Evolutionary conservation across 2,329 filamentous ascomycete species (phyloP), one percentile per base, ranked within the genome.

Genomic region (Fusarium coffeatum): DNA sequence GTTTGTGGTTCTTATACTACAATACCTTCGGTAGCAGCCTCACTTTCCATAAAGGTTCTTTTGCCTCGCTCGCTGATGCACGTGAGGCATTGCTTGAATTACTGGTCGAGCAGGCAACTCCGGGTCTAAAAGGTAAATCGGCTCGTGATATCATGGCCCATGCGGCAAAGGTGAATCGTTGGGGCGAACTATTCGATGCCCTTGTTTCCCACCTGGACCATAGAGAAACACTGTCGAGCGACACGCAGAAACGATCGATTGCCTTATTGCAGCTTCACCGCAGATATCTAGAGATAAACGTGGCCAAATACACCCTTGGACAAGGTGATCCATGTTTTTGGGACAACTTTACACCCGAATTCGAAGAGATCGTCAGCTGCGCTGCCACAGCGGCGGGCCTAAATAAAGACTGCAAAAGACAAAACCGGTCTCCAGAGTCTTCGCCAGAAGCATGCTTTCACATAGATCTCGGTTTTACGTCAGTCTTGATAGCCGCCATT

Each of bases 301-400:
- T 67, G 1, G 41, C 66, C 2, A 67, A 69, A 6, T 70, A 67
- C 8, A 3, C 45, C 1, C 20, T 54, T 1, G 67, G 67, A 1
- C 62, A 67, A 32, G 66, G 66, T 0, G 42, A 69, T 10, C 66
- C 66, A 2, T 69, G 56, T 5, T 70, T 69, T n/a, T 69, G 67
- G 66, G 67, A 69, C 4, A 46, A 28, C 1, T 70, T 66, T 12
- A 70, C 53, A 0, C 4, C 30, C 0, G 53, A 70, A 6, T 69
- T 69, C 6, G 45, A 43, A 0, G 46, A 70, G 1, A 70, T 69
- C 2, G 23, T 69, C 6, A 16, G 32, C 2, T 42, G 8, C 3
- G 66, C 67, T 0, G 25, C 32, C 5, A 55, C 43, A 0, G 67
- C 67, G 2, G 58, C 62, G 0, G 56, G 66, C 0, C 42, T 69